Base-by-base conservation (phyloP, 1,284 basidiomycete genomes). In the Ustilago trichophora region DNA sequence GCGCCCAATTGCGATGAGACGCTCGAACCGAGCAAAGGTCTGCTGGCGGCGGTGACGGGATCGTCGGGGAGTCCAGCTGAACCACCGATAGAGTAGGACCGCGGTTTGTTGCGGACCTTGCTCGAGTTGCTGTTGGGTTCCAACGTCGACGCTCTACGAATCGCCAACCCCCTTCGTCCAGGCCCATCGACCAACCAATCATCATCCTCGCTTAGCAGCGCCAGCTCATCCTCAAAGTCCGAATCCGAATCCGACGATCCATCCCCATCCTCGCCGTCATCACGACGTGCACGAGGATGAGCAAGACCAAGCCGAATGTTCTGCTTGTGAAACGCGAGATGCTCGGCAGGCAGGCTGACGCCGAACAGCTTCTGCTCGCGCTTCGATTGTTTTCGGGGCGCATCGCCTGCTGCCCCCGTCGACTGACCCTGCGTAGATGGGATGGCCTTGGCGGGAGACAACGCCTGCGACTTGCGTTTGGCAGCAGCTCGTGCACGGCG, bases 271-370 rank as follows among this genome's bases (percentile, higher is more conserved):
- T 42, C 47, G n/a, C 45, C 64, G 15, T 76, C 73, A 32, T 49
- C 51, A 16, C 65, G 52, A 16, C 62, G 55, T 9, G 77, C 68
- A 25, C 75, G 70, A 3, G 79, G 79, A 52, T 80, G 79, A 3
- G 79, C 70, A 12, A 80, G 69, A 36, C 79, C 79, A 4, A 80
- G 62, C 2, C 76, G 69, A 50, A 80, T 80, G 51, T 80, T 80
- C 51, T 74, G 70, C 52, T 73, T 68, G 63, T 78, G 77, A 40
- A 71, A 80, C 6, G 67, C 78, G 1, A 80, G 62, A 35, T 80
- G 79, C 58, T 80, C 79, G 5, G 73, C 71, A 5, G 79, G 79
- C 32, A 80, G 37, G 36, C 60, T 75, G 32, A 75, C 70, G 31
- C 76, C 76, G 18, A 77, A 60, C 26, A 77, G 43, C 41, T 69